Conservation (phyloP, 495 filamentous ascomycete genomes). For the Xylaria scruposa region DNA sequence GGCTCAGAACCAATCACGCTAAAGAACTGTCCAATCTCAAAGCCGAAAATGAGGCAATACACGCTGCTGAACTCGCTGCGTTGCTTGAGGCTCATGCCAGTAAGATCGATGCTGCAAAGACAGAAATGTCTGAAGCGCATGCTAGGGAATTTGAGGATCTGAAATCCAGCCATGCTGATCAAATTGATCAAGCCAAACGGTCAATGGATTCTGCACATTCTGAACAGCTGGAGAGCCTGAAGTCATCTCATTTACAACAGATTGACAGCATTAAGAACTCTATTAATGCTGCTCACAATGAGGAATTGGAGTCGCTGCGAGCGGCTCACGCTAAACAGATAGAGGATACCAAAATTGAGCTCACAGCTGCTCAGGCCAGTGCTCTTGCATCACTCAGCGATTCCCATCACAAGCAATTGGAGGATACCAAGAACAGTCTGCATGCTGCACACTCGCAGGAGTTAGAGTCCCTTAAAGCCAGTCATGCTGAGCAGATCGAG, state of each 20-base stretch:
- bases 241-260: conserved; percentile 44
- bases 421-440: conserved; percentile 39
- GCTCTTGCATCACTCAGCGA: conserved; percentile 17
- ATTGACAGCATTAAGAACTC: conserved; percentile 43
- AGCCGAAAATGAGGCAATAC: conserved; percentile 38
- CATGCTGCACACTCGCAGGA: conserved; percentile 39
- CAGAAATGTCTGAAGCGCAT: conserved; percentile 51
- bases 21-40: conserved; percentile 44
- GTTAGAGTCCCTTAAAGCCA: conserved; percentile 44
- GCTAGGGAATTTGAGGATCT: conserved; percentile 55
- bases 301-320: conserved; percentile 47
- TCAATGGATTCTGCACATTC: conserved; percentile 39
- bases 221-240: conserved; percentile 46
- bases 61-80: conserved; percentile 36
- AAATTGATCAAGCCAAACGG: conserved; percentile 43
- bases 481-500: conserved; percentile 48
- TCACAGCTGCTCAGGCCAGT: conserved; percentile 33
- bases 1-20: conserved; percentile 39
- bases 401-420: conserved; percentile 20
- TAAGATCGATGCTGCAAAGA: conserved; percentile 46
- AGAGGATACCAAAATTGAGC: conserved; percentile 44
- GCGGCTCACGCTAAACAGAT: conserved; percentile 47
- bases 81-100: conserved; percentile 34
- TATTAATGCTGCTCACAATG: conserved; percentile 32
- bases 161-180: conserved; percentile 45